Percentiles rank a stretch among this genome's conserved stretches.
These are phyloP conservation scores for Apiotrichum montevideense DNA, from an alignment of 1,284 basidiomycete species.

Conservation along the genomic window DNA sequence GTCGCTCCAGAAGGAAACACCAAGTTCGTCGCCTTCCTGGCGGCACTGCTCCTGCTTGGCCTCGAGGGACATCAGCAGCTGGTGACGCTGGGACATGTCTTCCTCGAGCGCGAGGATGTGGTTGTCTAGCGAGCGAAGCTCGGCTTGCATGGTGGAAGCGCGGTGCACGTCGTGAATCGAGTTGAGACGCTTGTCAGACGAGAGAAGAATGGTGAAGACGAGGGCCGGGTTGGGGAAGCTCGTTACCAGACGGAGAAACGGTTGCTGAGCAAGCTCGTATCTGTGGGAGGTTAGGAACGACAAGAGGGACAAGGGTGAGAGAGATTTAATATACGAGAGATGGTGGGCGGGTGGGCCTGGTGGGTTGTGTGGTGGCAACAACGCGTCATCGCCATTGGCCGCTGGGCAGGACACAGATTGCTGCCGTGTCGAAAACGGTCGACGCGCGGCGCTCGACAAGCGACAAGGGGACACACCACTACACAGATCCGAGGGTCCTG, in stretches of 20 bases:
- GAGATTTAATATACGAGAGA: no score
- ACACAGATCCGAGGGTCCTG: no score
- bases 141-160: slow-evolving; percentile 25
- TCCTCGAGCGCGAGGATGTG: slow-evolving; percentile 26
- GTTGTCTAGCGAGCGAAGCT: slow-evolving; percentile 22
- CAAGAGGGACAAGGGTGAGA: slow-evolving; percentile 13
- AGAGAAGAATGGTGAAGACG: slow-evolving; percentile 42
- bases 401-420: no score
- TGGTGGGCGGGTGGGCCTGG: no score
- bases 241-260: slow-evolving; percentile 23
- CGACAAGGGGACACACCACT: no score
- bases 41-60: slow-evolving; percentile 26
- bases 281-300: slow-evolving; percentile 16
- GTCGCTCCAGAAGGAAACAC: slow-evolving; percentile 34
- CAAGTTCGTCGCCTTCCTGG: slow-evolving; percentile 25
- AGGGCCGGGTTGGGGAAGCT: slow-evolving; percentile 37
- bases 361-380: no score
- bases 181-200: slow-evolving; percentile 41
- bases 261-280: slow-evolving; percentile 39
- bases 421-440: no score
- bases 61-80: slow-evolving; percentile 35
- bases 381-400: no score
- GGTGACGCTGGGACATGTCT: slow-evolving; percentile 26
- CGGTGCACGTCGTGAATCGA: slow-evolving; percentile 40
- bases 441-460: no score